Percentiles rank a stretch among this genome's conserved stretches.
Evolutionary conservation across 106 monocot species (phyloP).

Genomic region (Iris macrosiphon): DNA sequence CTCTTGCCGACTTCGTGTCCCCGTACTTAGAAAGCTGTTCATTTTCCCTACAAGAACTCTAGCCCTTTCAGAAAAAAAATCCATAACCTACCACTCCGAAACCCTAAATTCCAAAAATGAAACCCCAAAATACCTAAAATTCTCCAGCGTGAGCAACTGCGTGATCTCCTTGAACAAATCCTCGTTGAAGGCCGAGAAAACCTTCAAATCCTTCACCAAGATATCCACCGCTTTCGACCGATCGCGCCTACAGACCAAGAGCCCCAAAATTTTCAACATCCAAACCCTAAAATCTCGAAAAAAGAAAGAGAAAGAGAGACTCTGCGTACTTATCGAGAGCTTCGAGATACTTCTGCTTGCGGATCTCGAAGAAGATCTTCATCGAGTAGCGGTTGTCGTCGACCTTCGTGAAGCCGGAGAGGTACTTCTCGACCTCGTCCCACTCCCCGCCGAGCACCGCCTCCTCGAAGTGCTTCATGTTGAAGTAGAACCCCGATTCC

Average conservation of each 20-base stretch:
- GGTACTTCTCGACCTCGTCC: conserved; percentile 49
- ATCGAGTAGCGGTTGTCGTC: conserved; percentile 54
- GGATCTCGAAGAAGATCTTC: conserved; percentile 61
- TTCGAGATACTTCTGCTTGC: conserved; percentile 60
- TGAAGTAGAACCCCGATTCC: conserved; percentile 58
- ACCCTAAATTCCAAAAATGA: background rate
- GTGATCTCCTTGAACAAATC: conserved; percentile 65
- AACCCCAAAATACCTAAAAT: conserved; percentile 19
- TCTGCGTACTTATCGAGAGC: conserved; percentile 37
- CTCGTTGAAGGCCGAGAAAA: conserved; percentile 44
- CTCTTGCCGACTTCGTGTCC: conserved; percentile 55
- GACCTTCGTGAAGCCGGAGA: conserved; percentile 54
- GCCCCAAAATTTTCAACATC: background rate
- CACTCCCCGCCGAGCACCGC: conserved; percentile 35
- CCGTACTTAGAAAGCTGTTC: conserved; percentile 62
- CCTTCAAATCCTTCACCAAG: conserved; percentile 55
- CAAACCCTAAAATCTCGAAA: background rate
- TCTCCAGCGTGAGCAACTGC: conserved; percentile 42
- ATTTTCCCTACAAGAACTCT: conserved; percentile 31
- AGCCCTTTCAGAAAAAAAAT: background rate
- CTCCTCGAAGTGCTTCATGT: conserved; percentile 60
- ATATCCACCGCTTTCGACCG: conserved; percentile 51
- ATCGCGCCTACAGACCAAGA: conserved; percentile 27
- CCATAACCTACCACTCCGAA: background rate
- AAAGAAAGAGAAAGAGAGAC: background rate